Evolutionary conservation across 2,329 filamentous ascomycete species (phyloP).

Genomic region (Aaosphaeria arxii): DNA sequence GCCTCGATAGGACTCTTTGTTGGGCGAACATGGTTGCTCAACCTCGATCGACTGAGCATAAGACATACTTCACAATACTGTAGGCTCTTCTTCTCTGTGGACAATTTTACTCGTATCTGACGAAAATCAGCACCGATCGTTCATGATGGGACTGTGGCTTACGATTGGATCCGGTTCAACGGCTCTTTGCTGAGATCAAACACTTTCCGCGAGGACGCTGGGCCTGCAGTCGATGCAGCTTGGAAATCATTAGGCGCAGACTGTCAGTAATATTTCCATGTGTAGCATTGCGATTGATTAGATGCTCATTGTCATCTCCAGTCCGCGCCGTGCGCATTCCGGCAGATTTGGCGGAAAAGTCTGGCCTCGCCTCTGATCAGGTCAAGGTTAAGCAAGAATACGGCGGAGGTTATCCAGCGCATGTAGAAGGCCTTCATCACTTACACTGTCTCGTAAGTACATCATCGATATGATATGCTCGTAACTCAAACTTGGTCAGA

Average conservation of each 20-base stretch:
- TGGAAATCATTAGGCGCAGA: slow-evolving; percentile 55
- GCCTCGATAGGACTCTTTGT: slow-evolving; percentile 19
- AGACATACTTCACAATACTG: slow-evolving; percentile 31
- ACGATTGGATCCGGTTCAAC: slow-evolving; percentile 48
- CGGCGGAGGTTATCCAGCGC: slow-evolving; percentile 41
- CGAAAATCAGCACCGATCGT: slow-evolving; percentile 1
- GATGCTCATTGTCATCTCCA: slow-evolving; percentile 1
- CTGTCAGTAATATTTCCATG: slow-evolving; percentile 41
- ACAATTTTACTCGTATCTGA: not conserved
- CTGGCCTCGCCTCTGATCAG: slow-evolving; percentile 53
- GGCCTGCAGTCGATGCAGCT: slow-evolving; percentile 56
- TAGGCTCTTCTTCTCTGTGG: slow-evolving; percentile 9
- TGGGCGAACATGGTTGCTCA: slow-evolving; percentile 7
- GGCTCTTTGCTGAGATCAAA: slow-evolving; percentile 56
- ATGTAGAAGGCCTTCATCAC: slow-evolving; percentile 1
- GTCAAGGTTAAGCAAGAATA: slow-evolving; percentile 57
- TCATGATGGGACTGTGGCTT: slow-evolving; percentile 42
- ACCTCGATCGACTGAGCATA: slow-evolving; percentile 25
- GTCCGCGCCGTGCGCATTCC: slow-evolving; percentile 46
- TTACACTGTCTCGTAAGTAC: slow-evolving; percentile 1
- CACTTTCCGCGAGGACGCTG: slow-evolving; percentile 49
- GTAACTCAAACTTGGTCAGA: slow-evolving; percentile 33
- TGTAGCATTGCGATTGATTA: not conserved
- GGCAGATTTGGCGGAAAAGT: slow-evolving; percentile 44
- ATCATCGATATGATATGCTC: not conserved